Percentiles rank a stretch among this genome's conserved stretches.
phyloP scores from a whole-genome alignment of 805 yeast species.

The Hagleromyces aurorensis region DNA sequence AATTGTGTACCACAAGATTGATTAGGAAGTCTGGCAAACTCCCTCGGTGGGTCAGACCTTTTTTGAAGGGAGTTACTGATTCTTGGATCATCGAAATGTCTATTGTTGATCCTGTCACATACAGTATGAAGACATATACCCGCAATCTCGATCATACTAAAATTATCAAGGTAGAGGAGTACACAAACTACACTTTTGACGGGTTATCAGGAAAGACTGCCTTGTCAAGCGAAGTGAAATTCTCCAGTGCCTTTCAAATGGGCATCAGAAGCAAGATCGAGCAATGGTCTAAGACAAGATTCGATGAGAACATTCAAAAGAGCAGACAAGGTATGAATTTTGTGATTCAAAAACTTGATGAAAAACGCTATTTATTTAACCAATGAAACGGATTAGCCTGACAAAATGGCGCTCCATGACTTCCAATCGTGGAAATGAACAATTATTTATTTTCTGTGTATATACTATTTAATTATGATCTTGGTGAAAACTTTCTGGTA shows the following conservation, averaged over 20 bases:
- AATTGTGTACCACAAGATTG: slow-evolving; percentile 62
- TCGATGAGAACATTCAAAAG: slow-evolving; percentile 56
- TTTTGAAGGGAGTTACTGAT: slow-evolving; percentile 60
- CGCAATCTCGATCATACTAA: slow-evolving; percentile 78
- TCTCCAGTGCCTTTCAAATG: slow-evolving; percentile 57
- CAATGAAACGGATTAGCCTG: background rate
- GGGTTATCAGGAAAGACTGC: slow-evolving; percentile 31
- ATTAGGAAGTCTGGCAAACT: slow-evolving; percentile 72
- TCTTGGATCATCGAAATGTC: slow-evolving; percentile 79
- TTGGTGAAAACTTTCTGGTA: background rate
- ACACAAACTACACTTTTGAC: slow-evolving; percentile 44
- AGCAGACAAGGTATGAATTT: slow-evolving; percentile 66
- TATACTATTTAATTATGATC: slow-evolving; percentile 1
- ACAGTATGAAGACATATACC: slow-evolving; percentile 58
- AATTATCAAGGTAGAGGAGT: slow-evolving; percentile 74
- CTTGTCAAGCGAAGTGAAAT: slow-evolving; percentile 56
- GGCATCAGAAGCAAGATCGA: slow-evolving; percentile 64
- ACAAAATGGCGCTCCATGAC: background rate
- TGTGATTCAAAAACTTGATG: slow-evolving; percentile 62
- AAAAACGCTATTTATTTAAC: slow-evolving; percentile 12
- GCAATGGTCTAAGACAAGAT: slow-evolving; percentile 66
- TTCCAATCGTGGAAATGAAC: background rate
- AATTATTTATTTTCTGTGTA: slow-evolving; percentile 1
- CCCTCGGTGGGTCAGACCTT: slow-evolving; percentile 71
- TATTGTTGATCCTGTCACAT: slow-evolving; percentile 53